phyloP scores from a whole-genome alignment of 192 early-diverging fungal species.

The Spizellomyces punctatus region DNA sequence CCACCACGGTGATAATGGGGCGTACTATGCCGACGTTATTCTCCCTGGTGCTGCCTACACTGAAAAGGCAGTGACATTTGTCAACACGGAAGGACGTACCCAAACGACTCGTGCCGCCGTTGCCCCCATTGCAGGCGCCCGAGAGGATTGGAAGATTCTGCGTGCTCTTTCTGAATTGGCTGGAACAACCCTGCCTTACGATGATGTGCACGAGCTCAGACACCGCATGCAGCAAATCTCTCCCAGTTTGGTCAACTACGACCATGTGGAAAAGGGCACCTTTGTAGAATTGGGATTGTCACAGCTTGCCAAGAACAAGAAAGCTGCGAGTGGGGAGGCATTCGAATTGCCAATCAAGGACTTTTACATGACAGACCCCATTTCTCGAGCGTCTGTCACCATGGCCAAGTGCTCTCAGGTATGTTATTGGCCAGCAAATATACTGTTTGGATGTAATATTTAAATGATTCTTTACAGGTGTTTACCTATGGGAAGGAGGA shows the following conservation, averaged over 20 bases:
- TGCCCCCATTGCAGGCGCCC: conserved; percentile 81
- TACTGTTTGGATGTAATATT: too few relatives aligned
- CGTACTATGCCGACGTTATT: conserved; percentile 92
- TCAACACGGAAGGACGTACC: conserved; percentile 96
- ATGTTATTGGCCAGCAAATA: neutral
- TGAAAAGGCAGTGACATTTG: conserved; percentile 92
- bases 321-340: conserved; percentile 32
- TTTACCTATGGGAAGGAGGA: conserved; percentile 21
- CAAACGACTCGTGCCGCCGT: conserved; percentile 94
- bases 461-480: neutral
- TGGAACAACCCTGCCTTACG: conserved; percentile 81
- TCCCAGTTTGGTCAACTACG: conserved; percentile 79
- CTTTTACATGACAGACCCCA: conserved; percentile 95
- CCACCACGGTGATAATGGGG: conserved; percentile 97
- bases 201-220: conserved; percentile 81
- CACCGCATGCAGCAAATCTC: conserved; percentile 85
- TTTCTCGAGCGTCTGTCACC: conserved; percentile 87
- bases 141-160: conserved; percentile 99
- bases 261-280: conserved; percentile 59
- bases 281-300: conserved; percentile 68
- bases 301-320: conserved; percentile 45
- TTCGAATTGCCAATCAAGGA: conserved; percentile 75
- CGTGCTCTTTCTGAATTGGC: conserved; percentile 93
- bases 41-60: conserved; percentile 95
- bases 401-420: conserved; percentile 92